Base-by-base conservation (phyloP, 1,284 basidiomycete species). In the Fomitopsis palustris region DNA sequence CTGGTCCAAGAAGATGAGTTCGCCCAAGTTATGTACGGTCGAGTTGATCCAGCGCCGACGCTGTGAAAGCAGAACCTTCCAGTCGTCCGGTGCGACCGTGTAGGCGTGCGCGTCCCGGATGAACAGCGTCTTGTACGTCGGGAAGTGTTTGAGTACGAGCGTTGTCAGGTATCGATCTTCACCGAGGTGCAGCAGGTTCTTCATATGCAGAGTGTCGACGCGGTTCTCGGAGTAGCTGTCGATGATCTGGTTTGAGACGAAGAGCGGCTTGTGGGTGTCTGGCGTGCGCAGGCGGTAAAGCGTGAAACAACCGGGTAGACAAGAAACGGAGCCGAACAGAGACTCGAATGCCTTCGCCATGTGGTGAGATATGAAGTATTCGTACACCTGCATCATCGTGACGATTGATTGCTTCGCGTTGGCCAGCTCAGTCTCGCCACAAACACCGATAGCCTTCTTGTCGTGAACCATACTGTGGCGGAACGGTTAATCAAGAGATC, bases 1-100 rank as follows among this genome's bases (percentile, higher is more conserved):
- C 64, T 95, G 90, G 49, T 96, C 93, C 68, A 98, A 78, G 78
- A 94, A 94, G 62, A 98, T 80, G 39, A 99, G 81, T 74, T 98
- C 96, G 54, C 88, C 92, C 62, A 99, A 78, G 74, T 99, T 99
- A 79, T 99, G 96, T 33, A 99, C 88, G 0, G 96, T 99, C 39
- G 95, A 98, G 79, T 99, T 99, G 78, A 99, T 99, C 97, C 97
- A 99, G 69, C 95, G 90, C 78, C 96, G 91, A 78, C 96, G 88
- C 74, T 99, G 96, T 10, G 95, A 97, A n/a, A 99, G 79, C 64
- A 99, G 76, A 49, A 99, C 90, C 71, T 89, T 89, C 93, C 95
- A 98, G 67, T 93, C 90, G 67, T 94, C 93, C 0, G 95, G 95
- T 6, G 95, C 94, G 31, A 96, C 91, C 0, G 93, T 96, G 71